A percentile compares a stretch with the other conserved stretches of the same genome.
Evolutionary conservation across 345 rosid species (phyloP).

Genomic region (Salix purpurea): DNA sequence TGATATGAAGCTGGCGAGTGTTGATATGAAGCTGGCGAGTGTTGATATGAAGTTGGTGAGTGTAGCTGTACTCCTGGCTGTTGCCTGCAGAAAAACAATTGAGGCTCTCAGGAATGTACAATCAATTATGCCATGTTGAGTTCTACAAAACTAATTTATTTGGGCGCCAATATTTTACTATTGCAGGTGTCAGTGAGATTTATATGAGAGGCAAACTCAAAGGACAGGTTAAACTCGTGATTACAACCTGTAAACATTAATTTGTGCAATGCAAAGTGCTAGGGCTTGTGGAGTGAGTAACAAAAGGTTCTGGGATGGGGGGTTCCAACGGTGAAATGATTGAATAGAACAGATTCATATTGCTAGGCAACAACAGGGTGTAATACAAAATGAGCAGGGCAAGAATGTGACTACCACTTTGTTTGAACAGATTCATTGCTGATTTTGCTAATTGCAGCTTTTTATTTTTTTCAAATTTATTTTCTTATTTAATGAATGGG

Average conservation of each 20-base stretch:
- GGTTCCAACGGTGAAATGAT: not conserved
- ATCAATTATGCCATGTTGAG: not conserved
- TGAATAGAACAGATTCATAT: not conserved
- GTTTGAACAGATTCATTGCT: not conserved
- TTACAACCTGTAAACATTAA: not conserved
- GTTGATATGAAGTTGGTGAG: slow-evolving; percentile 44
- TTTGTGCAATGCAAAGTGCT: not conserved
- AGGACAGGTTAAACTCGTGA: not conserved
- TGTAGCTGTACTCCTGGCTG: slow-evolving; percentile 71
- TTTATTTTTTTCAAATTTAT: not conserved
- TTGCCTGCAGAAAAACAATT: slow-evolving; percentile 48
- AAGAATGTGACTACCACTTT: not conserved
- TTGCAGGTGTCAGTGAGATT: not conserved
- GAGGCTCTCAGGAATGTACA: not conserved
- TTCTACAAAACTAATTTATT: not conserved
- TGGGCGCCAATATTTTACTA: not conserved
- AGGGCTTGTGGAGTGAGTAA: not conserved
- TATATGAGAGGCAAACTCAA: not conserved
- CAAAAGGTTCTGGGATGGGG: not conserved
- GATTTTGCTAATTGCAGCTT: not conserved
- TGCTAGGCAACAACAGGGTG: not conserved
- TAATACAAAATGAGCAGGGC: not conserved
- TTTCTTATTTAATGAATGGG: not conserved
- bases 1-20: slow-evolving; percentile 47
- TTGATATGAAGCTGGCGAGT: slow-evolving; percentile 46